Conservation (phyloP, 805 yeast species). For the Monosporozyma solicola region DNA sequence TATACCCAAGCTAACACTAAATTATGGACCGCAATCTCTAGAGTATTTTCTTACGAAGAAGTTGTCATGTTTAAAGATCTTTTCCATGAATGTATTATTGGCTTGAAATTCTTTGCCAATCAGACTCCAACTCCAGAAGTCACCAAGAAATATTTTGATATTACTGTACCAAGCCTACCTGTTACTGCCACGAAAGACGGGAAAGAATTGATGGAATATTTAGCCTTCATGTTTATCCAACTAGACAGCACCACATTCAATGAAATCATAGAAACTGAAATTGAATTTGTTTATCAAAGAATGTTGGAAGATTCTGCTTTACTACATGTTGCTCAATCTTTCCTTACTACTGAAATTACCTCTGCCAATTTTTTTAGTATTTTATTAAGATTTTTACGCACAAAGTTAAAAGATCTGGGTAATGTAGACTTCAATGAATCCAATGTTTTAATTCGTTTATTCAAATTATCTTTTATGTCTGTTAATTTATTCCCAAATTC, state of each 20-base stretch:
- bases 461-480: slow-evolving; percentile 91
- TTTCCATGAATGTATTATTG: slow-evolving; percentile 76
- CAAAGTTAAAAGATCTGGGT: slow-evolving; percentile 70
- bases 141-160: slow-evolving; percentile 39
- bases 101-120: slow-evolving; percentile 65
- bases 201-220: slow-evolving; percentile 89
- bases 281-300: slow-evolving; percentile 66
- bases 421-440: slow-evolving; percentile 68
- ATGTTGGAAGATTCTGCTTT: slow-evolving; percentile 79
- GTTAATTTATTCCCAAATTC: slow-evolving; percentile 82
- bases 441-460: slow-evolving; percentile 72
- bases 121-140: slow-evolving; percentile 21
- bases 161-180: slow-evolving; percentile 74
- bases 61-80: slow-evolving; percentile 64
- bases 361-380: slow-evolving; percentile 87
- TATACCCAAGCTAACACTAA: slow-evolving; percentile 43
- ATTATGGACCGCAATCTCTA: slow-evolving; percentile 78
- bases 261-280: slow-evolving; percentile 77
- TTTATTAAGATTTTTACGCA: slow-evolving; percentile 63
- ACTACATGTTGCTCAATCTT: slow-evolving; percentile 86
- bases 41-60: slow-evolving; percentile 78
- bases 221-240: slow-evolving; percentile 88
- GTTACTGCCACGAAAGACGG: slow-evolving; percentile 87
- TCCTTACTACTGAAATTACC: slow-evolving; percentile 88
- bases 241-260: slow-evolving; percentile 93